These are phyloP conservation scores for Nakazawaea ambrosiae DNA, from an alignment of 805 yeast species.

Conservation along the genomic window DNA sequence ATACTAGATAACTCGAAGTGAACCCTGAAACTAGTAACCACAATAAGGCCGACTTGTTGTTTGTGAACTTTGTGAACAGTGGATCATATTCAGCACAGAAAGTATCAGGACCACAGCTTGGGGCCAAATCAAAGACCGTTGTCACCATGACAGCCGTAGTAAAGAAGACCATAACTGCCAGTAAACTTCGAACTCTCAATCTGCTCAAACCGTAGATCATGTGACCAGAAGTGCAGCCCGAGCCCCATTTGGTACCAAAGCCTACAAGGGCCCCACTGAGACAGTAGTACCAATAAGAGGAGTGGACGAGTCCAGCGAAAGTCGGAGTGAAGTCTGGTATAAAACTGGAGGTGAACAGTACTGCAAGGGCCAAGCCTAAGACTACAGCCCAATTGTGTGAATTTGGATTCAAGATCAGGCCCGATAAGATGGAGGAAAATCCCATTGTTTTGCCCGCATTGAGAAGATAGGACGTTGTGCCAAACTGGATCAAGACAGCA, in stretches of 20 bases:
- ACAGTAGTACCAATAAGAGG: not conserved
- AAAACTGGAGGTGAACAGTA: conserved; percentile 14
- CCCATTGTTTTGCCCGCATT: conserved; percentile 37
- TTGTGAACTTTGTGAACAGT: conserved; percentile 13
- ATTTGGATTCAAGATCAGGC: not conserved
- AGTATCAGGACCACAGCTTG: too few species aligned
- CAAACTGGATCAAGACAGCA: conserved; percentile 37
- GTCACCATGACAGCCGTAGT: conserved; percentile 24
- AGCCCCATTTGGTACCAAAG: conserved; percentile 37
- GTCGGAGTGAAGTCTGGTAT: conserved; percentile 21
- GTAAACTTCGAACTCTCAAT: conserved; percentile 34
- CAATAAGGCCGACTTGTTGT: too few species aligned
- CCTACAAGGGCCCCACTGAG: conserved; percentile 39
- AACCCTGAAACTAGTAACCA: not conserved
- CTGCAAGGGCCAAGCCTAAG: conserved; percentile 28
- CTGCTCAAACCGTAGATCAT: conserved; percentile 45
- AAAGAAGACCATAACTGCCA: conserved; percentile 34
- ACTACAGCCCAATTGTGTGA: conserved; percentile 20
- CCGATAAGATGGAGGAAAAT: conserved; percentile 35
- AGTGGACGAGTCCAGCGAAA: not conserved
- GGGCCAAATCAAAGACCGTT: too few species aligned
- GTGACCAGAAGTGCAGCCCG: conserved; percentile 52
- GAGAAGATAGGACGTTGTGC: conserved; percentile 34
- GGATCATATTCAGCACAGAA: conserved; percentile 11
- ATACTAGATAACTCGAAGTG: conserved; percentile 17